phyloP scores from a whole-genome alignment of 352 stramenopile species.

The Elongisporangium anandrum region DNA sequence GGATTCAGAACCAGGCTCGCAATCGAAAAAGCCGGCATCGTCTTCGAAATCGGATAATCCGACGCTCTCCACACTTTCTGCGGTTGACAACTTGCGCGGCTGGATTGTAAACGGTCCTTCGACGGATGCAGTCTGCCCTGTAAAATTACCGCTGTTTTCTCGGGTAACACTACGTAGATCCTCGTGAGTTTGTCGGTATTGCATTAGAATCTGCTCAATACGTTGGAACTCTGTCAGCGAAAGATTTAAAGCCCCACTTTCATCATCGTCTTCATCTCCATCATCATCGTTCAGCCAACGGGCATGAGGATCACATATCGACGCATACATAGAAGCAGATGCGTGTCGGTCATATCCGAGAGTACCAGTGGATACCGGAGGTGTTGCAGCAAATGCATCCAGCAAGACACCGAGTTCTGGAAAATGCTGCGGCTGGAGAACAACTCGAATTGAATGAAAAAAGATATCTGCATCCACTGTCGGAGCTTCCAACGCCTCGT shows the following conservation, averaged over 20 bases:
- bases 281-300: slow-evolving; percentile 56
- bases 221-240: slow-evolving; percentile 81
- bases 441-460: slow-evolving; percentile 73
- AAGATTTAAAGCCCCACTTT: slow-evolving; percentile 37
- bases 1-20: slow-evolving; percentile 55
- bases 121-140: slow-evolving; percentile 1
- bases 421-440: slow-evolving; percentile 81
- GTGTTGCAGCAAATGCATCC: slow-evolving; percentile 38
- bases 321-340: slow-evolving; percentile 64
- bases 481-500: slow-evolving; percentile 63
- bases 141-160: slow-evolving; percentile 14
- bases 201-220: slow-evolving; percentile 75
- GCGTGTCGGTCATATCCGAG: slow-evolving; percentile 19
- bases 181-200: slow-evolving; percentile 77
- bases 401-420: slow-evolving; percentile 61
- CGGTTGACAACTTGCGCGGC: slow-evolving; percentile 51
- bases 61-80: slow-evolving; percentile 76
- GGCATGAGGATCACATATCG: slow-evolving; percentile 61
- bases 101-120: slow-evolving; percentile 18
- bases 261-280: slow-evolving; percentile 12
- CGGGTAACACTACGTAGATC: slow-evolving; percentile 37
- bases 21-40: slow-evolving; percentile 84
- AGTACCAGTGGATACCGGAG: slow-evolving; percentile 9
- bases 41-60: slow-evolving; percentile 82
- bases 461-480: slow-evolving; percentile 79